A percentile compares a stretch with the other conserved stretches of the same genome.
These are phyloP conservation scores for Rhododendron henanense DNA, from an alignment of 148 eudicot species.

Conservation along the genomic window DNA sequence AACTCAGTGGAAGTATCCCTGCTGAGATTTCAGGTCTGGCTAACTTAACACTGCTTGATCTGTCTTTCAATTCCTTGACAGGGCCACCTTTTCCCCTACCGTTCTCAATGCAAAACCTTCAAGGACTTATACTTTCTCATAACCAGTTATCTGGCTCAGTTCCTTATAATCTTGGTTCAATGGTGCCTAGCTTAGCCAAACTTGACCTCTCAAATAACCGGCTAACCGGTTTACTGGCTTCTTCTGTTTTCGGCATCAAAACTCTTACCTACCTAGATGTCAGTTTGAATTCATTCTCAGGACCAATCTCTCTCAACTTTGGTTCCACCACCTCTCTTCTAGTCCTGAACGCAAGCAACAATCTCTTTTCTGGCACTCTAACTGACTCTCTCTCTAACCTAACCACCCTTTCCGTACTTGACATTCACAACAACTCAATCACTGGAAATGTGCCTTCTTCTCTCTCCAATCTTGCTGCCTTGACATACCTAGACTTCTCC, in stretches of 20 bases:
- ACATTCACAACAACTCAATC: slow-evolving; percentile 68
- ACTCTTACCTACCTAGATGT: slow-evolving; percentile 61
- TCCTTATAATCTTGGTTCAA: slow-evolving; percentile 43
- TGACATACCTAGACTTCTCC: slow-evolving; percentile 87
- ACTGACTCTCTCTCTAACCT: slow-evolving; percentile 57
- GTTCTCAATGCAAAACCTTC: slow-evolving; percentile 58
- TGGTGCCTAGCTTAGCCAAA: slow-evolving; percentile 60
- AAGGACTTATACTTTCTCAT: slow-evolving; percentile 83
- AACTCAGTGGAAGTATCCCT: slow-evolving; percentile 69
- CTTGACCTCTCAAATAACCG: slow-evolving; percentile 67
- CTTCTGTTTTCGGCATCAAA: slow-evolving; percentile 47
- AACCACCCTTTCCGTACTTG: slow-evolving; percentile 65
- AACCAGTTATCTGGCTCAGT: slow-evolving; percentile 60
- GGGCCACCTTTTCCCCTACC: slow-evolving; percentile 45
- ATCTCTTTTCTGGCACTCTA: slow-evolving; percentile 54
- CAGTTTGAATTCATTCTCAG: slow-evolving; percentile 65
- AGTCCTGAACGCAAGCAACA: slow-evolving; percentile 71
- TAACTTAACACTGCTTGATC: slow-evolving; percentile 57
- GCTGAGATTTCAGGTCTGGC: slow-evolving; percentile 45
- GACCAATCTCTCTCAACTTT: slow-evolving; percentile 44
- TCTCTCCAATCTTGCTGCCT: slow-evolving; percentile 52
- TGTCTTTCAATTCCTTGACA: slow-evolving; percentile 63
- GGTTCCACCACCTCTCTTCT: slow-evolving; percentile 45
- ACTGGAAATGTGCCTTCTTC: slow-evolving; percentile 57
- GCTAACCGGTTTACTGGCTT: slow-evolving; percentile 55